A percentile compares a stretch with the other conserved stretches of the same genome.
Conservation (phyloP, 495 filamentous ascomycete genomes). For the Xylona heveae region DNA sequence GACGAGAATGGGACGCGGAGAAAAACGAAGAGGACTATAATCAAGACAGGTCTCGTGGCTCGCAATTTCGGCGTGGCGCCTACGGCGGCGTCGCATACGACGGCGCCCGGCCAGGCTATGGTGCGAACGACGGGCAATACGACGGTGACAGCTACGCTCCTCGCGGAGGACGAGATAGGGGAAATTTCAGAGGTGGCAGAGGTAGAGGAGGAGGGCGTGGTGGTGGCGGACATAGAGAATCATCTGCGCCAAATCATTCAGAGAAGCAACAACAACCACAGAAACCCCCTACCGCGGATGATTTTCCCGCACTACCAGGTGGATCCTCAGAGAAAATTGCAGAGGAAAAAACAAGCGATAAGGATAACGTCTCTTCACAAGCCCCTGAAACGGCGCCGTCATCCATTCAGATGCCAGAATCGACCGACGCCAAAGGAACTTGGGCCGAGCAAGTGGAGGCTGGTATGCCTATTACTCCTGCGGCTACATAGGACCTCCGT, state of each 20-base stretch:
- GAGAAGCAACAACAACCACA: conserved; percentile 1
- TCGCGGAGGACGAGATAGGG: neutral
- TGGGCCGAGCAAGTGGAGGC: conserved; percentile 17
- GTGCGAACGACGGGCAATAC: conserved; percentile 3
- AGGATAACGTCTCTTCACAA: neutral
- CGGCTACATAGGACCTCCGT: neutral
- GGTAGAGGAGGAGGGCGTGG: no score
- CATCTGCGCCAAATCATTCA: neutral
- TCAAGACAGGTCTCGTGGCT: conserved; percentile 20
- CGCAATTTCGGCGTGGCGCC: conserved; percentile 28
- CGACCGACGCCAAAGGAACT: conserved; percentile 7
- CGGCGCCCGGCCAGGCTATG: neutral
- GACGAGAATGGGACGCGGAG: conserved; percentile 56
- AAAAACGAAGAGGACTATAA: conserved; percentile 43
- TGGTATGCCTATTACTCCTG: conserved; percentile 1
- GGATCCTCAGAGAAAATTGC: neutral
- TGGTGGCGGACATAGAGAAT: neutral
- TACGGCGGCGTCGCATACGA: conserved; percentile 29
- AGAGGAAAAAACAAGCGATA: neutral
- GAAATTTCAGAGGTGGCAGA: neutral
- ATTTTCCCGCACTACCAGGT: neutral
- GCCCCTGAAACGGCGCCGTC: neutral
- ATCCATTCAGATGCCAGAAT: conserved; percentile 3
- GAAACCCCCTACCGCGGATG: neutral
- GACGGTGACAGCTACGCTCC: conserved; percentile 8